Percentiles rank a stretch among this genome's conserved stretches.
Evolutionary conservation across 202 grass and related monocot species (phyloP).

Genomic region (Setaria italica): DNA sequence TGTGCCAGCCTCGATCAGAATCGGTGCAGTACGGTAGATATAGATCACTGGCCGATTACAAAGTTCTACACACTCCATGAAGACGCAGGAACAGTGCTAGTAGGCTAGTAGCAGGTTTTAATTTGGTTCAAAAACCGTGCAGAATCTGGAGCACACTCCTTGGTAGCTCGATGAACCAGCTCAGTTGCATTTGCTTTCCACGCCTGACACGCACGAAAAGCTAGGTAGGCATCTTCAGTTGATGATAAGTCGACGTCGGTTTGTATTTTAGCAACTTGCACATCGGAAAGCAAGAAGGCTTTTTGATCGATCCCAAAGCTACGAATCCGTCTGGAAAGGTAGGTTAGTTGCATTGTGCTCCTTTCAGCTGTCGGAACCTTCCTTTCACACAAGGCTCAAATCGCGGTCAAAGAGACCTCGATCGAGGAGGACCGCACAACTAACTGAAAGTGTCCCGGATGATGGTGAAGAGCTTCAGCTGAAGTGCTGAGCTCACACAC

Average conservation of each 20-base stretch:
- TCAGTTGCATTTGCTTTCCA: conserved; percentile 14
- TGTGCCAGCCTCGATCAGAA: not conserved
- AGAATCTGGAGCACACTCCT: not conserved
- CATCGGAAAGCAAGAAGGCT: not conserved
- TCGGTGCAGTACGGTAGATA: no score
- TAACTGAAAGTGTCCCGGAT: not conserved
- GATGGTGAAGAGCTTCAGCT: not conserved
- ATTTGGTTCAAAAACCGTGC: not conserved
- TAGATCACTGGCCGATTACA: no score
- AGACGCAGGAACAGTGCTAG: no score
- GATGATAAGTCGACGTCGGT: not conserved
- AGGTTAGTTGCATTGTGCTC: not conserved
- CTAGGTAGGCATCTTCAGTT: conserved; percentile 1
- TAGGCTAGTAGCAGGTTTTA: no score
- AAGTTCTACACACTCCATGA: no score
- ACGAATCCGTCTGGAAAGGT: not conserved
- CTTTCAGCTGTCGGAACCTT: conserved; percentile 31
- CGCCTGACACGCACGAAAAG: not conserved
- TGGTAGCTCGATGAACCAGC: not conserved
- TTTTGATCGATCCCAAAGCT: conserved; percentile 3
- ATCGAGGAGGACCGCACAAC: conserved; percentile 31
- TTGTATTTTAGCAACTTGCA: not conserved
- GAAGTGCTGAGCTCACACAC: not conserved
- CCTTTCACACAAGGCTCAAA: not conserved
- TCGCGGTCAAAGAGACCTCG: not conserved